Base-by-base conservation (phyloP, 192 early-diverging fungal species). In the Haplosporangium gracile region DNA sequence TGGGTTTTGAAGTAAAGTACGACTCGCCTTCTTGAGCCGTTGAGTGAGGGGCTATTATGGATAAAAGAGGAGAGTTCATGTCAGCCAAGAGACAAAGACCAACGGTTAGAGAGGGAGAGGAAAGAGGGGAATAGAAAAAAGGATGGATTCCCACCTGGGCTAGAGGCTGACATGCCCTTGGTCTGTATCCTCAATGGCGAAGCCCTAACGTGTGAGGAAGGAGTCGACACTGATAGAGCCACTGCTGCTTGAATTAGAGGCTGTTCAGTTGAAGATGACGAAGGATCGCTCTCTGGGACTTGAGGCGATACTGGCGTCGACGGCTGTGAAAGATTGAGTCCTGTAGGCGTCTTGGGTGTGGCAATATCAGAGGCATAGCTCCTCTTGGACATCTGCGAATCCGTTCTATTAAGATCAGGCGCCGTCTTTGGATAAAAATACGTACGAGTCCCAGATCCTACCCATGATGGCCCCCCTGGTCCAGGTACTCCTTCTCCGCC, bases 291-390 rank as follows among this genome's bases (percentile, higher is more conserved):
- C 5, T 36, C 39, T 16, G 65, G 45, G 18, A 47, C 22, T 4
- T 7, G 43, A 16, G 76, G 34, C 0, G 20, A 68, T 29, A 4
- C 9, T 26, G 76, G 26, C 1, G 43, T 43, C 32, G 38, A n/a
- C 10, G 51, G 71, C 42, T 51, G 70, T 0, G 38, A 20, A n/a
- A 80, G 26, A 32, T 15, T 70, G 36, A 78, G 47, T 32, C 72
- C 70, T 38, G 63, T 72, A 24, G 57, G 43, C 2, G 82, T 72
- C 57, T 36, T 9, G 1, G 47, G 15, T 29, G 32, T 39, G 22
- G 55, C 70, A 29, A 76, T 34, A 18, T 80, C 83, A 0, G 78
- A 72, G 6, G 83, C 83, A 77, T 85, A 85, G 39, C 83, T 85
- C 34, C 65, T 47, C 36, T 77, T 82, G 45, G 75, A 77, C 57